phyloP scores from a whole-genome alignment of 805 yeast genomes.

The Suhomyces canberraensis region DNA sequence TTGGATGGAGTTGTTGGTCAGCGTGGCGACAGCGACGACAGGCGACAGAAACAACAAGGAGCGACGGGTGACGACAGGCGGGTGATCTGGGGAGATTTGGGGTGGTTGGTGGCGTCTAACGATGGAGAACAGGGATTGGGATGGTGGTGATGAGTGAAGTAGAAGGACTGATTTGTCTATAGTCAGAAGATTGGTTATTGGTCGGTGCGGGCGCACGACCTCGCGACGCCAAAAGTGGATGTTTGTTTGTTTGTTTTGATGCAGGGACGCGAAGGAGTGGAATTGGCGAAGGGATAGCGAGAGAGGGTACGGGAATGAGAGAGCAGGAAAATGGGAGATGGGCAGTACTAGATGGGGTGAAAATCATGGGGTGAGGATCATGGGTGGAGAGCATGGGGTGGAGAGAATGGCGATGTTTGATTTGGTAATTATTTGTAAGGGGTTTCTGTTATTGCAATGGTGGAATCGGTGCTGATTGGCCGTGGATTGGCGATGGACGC shows the following conservation, averaged over 20 bases:
- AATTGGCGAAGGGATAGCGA: no score
- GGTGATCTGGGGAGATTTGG: background rate
- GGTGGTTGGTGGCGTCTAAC: background rate
- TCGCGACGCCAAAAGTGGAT: background rate
- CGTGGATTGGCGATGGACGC: background rate
- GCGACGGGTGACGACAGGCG: background rate
- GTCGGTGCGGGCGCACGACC: background rate
- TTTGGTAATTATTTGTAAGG: no score
- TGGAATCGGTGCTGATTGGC: no score
- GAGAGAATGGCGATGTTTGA: no score
- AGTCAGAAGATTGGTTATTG: no score
- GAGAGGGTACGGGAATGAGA: no score
- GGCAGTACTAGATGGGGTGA: no score
- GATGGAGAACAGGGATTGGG: background rate
- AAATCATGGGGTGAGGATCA: no score
- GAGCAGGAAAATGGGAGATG: no score
- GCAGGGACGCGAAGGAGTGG: background rate
- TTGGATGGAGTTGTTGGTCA: no score
- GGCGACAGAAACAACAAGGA: background rate
- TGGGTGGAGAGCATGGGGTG: background rate
- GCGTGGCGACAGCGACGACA: background rate
- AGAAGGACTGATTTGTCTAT: no score
- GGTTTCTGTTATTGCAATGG: no score
- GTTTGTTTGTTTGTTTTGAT: conserved; percentile 1
- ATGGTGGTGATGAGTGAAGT: background rate